Percentiles rank a stretch among this genome's conserved stretches.
phyloP scores from a whole-genome alignment of 306 rosid species.

The Heteromeles arbutifolia region DNA sequence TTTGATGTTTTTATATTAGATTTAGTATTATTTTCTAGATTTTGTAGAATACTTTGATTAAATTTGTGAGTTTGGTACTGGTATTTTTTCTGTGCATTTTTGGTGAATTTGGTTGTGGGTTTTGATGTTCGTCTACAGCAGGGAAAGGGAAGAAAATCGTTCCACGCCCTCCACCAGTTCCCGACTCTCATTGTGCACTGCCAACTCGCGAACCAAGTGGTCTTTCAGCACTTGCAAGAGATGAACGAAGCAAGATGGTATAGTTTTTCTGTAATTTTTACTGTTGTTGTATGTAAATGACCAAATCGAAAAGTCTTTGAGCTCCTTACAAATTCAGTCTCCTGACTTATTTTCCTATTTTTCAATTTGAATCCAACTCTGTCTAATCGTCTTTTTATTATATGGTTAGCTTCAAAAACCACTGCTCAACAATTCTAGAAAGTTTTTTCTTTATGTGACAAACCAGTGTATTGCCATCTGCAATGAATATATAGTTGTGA shows the following conservation, averaged over 20 bases:
- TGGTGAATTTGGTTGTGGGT: too few relatives aligned
- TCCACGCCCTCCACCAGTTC: slow-evolving; percentile 65
- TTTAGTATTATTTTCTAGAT: too few relatives aligned
- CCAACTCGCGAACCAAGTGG: slow-evolving; percentile 22
- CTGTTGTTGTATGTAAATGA: neutral
- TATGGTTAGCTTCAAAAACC: too few relatives aligned
- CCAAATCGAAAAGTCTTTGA: too few relatives aligned
- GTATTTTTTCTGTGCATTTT: too few relatives aligned
- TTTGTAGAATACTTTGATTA: too few relatives aligned
- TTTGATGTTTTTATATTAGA: too few relatives aligned
- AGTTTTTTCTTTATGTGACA: too few relatives aligned
- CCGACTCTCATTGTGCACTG: slow-evolving; percentile 28
- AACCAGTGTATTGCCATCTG: too few relatives aligned
- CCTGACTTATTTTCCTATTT: neutral
- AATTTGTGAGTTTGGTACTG: too few relatives aligned
- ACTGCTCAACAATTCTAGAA: too few relatives aligned
- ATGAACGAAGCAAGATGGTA: slow-evolving; percentile 52
- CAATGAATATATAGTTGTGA: too few relatives aligned
- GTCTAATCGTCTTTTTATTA: slow-evolving; percentile 36
- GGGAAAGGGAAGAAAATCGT: slow-evolving; percentile 59
- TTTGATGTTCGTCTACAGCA: neutral
- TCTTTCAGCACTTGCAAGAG: slow-evolving; percentile 16
- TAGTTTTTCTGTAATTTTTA: neutral
- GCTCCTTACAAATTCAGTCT: neutral
- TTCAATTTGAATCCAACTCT: slow-evolving; percentile 36